Percentiles rank a stretch among this genome's conserved stretches.
phyloP scores from a whole-genome alignment of 2,329 filamentous ascomycete genomes.

The Aaosphaeria arxii region DNA sequence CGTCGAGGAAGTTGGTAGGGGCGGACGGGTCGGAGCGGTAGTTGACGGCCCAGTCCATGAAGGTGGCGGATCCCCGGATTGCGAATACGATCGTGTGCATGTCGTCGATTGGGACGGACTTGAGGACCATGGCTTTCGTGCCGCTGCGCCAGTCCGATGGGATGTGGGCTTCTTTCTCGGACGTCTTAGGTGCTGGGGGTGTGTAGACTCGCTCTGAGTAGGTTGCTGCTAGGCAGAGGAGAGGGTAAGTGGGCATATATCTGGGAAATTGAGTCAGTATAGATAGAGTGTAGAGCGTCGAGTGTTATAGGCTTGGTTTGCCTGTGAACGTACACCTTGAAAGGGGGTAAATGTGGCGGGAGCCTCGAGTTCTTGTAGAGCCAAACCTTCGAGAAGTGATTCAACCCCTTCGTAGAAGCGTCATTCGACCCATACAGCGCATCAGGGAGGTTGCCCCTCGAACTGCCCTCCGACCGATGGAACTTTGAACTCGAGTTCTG shows the following conservation, averaged over 20 bases:
- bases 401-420: slow-evolving; percentile 17
- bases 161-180: slow-evolving; percentile 67
- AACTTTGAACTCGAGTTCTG: neutral
- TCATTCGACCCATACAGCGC: neutral
- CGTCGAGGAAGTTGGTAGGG: slow-evolving; percentile 71
- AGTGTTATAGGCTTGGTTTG: too few species aligned
- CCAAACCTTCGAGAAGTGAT: slow-evolving; percentile 69
- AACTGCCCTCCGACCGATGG: neutral
- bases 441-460: neutral
- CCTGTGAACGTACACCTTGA: slow-evolving; percentile 57
- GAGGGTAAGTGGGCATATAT: slow-evolving; percentile 71
- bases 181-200: slow-evolving; percentile 49
- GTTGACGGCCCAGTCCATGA: slow-evolving; percentile 86
- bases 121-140: slow-evolving; percentile 84
- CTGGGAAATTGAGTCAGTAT: slow-evolving; percentile 34
- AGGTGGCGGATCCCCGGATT: slow-evolving; percentile 74
- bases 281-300: too few species aligned
- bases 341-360: slow-evolving; percentile 62
- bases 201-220: slow-evolving; percentile 75
- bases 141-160: slow-evolving; percentile 68
- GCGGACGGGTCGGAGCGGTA: slow-evolving; percentile 65
- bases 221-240: slow-evolving; percentile 74
- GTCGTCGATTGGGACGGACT: slow-evolving; percentile 74
- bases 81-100: slow-evolving; percentile 79
- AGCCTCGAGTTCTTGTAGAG: slow-evolving; percentile 75